Evolutionary conservation across 2,329 filamentous ascomycete genomes (phyloP).

Genomic region (Chaetomium olivaceum): DNA sequence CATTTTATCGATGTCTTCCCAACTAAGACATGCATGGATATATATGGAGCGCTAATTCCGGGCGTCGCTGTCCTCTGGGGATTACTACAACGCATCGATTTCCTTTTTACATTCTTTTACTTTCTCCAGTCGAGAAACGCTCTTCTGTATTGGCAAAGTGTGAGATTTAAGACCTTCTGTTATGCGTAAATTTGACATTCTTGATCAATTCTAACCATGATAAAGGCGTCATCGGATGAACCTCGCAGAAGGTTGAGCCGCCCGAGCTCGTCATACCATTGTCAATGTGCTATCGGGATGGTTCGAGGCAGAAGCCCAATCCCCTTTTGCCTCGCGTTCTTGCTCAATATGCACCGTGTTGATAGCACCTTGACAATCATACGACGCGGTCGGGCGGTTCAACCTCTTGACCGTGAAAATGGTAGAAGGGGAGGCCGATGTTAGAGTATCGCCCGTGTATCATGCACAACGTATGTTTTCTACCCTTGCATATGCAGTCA

Average conservation of each 20-base stretch:
- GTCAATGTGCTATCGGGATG: too few species aligned
- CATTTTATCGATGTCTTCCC: not conserved
- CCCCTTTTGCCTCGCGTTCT: too few species aligned
- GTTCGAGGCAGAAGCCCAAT: too few species aligned
- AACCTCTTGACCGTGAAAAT: not conserved
- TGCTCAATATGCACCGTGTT: too few species aligned
- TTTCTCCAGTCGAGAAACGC: slow-evolving; percentile 7
- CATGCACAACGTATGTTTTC: slow-evolving; percentile 12
- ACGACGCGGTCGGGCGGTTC: too few species aligned
- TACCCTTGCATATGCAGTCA: too few species aligned
- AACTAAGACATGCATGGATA: not conserved
- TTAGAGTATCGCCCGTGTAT: slow-evolving; percentile 1
- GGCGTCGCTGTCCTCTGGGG: not conserved
- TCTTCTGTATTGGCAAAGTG: slow-evolving; percentile 4
- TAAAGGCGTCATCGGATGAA: not conserved
- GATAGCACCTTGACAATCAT: not conserved
- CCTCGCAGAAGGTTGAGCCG: too few species aligned
- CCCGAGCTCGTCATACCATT: too few species aligned
- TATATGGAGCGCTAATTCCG: slow-evolving; percentile 3
- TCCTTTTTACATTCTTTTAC: not conserved
- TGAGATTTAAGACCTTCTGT: not conserved
- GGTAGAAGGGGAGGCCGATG: not conserved
- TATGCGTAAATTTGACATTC: not conserved
- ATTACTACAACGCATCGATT: not conserved
- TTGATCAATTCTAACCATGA: not conserved